A percentile compares a stretch with the other conserved stretches of the same genome.
Evolutionary conservation across 2,329 filamentous ascomycete species (phyloP).

Genomic region (Clonostachys chloroleuca): DNA sequence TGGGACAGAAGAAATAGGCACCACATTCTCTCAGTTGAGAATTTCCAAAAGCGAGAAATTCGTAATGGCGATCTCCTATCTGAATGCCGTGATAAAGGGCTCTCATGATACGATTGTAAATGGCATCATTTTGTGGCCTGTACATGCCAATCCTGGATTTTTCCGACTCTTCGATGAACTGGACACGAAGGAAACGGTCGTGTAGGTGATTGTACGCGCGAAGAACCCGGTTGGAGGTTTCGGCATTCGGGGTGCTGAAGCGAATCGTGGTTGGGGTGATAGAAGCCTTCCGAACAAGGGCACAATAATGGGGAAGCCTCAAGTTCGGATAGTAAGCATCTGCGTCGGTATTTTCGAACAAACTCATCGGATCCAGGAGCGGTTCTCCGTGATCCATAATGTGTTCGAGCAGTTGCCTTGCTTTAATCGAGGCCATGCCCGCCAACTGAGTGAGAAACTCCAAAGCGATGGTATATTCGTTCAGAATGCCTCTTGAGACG

Average conservation of each 20-base stretch:
- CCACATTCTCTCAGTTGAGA: conserved; percentile 91
- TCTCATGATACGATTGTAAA: conserved; percentile 71
- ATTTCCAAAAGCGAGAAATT: conserved; percentile 92
- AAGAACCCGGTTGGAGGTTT: conserved; percentile 84
- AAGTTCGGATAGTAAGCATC: conserved; percentile 38
- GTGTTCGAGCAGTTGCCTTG: conserved; percentile 68
- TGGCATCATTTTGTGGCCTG: conserved; percentile 55
- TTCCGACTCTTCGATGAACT: conserved; percentile 78
- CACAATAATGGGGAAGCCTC: conserved; percentile 67
- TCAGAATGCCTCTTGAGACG: conserved; percentile 72
- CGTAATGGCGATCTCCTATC: conserved; percentile 76
- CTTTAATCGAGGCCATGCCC: conserved; percentile 35
- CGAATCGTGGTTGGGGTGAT: conserved; percentile 84
- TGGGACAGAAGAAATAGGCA: conserved; percentile 86
- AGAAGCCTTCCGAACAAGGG: conserved; percentile 68
- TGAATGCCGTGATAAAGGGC: conserved; percentile 73
- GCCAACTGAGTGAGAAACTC: conserved; percentile 65
- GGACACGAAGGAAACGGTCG: conserved; percentile 83
- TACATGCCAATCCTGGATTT: conserved; percentile 51
- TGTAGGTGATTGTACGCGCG: conserved; percentile 63
- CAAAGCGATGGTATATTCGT: conserved; percentile 66
- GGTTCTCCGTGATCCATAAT: conserved; percentile 59
- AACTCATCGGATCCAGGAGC: conserved; percentile 65
- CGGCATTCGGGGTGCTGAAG: conserved; percentile 71
- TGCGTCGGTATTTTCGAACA: conserved; percentile 57